Evolutionary conservation across 257 asterid species (phyloP).

Genomic region (Solanum etuberosum): DNA sequence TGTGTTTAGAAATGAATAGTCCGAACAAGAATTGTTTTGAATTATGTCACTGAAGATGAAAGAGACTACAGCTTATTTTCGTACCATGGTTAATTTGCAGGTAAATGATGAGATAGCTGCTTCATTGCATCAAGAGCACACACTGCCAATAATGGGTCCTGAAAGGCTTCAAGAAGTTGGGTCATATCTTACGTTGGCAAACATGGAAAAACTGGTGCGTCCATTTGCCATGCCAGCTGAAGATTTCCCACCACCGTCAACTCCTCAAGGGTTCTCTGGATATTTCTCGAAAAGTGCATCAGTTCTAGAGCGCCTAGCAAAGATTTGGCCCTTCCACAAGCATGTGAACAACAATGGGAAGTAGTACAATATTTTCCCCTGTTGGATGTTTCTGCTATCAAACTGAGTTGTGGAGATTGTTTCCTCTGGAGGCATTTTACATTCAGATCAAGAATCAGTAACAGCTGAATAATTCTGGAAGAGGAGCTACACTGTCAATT

Average conservation of each 20-base stretch:
- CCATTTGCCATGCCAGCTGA: constrained; percentile 93
- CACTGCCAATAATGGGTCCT: constrained; percentile 83
- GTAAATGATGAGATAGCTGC: constrained; percentile 53
- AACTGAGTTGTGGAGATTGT: not conserved
- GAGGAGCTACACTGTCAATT: not conserved
- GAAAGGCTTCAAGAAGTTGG: constrained; percentile 85
- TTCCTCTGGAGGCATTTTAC: not conserved
- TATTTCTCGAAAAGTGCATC: constrained; percentile 85
- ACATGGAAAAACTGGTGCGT: constrained; percentile 72
- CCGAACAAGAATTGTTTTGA: not conserved
- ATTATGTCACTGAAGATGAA: not conserved
- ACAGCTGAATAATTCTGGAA: not conserved
- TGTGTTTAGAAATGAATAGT: not conserved
- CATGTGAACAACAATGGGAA: constrained; percentile 39
- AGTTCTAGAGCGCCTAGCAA: constrained; percentile 80
- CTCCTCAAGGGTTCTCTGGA: constrained; percentile 84
- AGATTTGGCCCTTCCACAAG: constrained; percentile 85
- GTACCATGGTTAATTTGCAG: constrained; percentile 20
- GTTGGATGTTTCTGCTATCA: not conserved
- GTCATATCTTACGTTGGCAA: constrained; percentile 59
- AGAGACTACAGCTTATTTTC: not conserved
- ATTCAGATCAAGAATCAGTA: not conserved
- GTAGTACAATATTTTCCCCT: constrained; percentile 1
- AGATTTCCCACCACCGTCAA: constrained; percentile 80
- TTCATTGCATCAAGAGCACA: constrained; percentile 76